Evolutionary conservation across 2,329 filamentous ascomycete species (phyloP).

Genomic region (Fusarium virguliforme): DNA sequence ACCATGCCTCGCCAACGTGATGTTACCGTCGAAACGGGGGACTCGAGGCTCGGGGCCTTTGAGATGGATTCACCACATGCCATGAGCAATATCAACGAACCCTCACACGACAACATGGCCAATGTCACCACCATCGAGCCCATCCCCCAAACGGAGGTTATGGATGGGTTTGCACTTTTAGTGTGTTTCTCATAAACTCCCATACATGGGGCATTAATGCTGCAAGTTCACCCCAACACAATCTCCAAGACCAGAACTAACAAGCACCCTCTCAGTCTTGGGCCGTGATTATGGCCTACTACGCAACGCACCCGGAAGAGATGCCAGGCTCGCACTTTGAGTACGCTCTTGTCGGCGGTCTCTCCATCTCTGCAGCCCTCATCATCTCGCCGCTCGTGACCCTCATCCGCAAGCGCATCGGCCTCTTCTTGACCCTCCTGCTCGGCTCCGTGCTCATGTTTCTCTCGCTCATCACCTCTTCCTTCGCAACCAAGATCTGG

Average conservation of each 20-base stretch:
- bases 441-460: background rate
- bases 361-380: background rate
- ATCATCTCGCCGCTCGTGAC: background rate
- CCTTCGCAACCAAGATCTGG: background rate
- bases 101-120: background rate
- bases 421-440: background rate
- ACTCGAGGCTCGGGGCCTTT: background rate
- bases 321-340: background rate
- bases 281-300: background rate
- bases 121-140: background rate
- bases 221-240: background rate
- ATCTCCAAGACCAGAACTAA: background rate
- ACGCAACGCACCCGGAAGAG: background rate
- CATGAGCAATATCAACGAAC: background rate
- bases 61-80: background rate
- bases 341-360: background rate
- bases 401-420: background rate
- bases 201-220: conserved; percentile 1
- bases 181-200: background rate
- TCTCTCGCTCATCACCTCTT: background rate
- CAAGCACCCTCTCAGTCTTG: background rate
- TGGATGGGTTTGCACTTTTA: background rate
- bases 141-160: background rate
- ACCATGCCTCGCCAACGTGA: background rate
- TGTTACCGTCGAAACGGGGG: background rate